Percentiles rank a stretch among this genome's conserved stretches.
phyloP scores from a whole-genome alignment of 495 filamentous ascomycete species.

The Trichoderma reesei region DNA sequence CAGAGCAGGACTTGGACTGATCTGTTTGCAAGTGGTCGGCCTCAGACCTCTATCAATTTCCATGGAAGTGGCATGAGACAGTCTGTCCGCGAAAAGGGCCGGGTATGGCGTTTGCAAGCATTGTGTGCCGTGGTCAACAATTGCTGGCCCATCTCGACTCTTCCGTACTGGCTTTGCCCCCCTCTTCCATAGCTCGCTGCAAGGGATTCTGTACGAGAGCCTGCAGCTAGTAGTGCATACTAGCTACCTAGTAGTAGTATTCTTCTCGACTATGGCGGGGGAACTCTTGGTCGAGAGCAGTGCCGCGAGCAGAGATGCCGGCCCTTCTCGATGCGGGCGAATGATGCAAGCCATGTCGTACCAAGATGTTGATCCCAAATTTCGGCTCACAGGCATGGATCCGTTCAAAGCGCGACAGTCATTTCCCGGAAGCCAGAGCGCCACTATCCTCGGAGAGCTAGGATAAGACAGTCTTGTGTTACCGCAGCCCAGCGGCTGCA shows the following conservation, averaged over 20 bases:
- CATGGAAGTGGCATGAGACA: background rate
- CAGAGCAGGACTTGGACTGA: background rate
- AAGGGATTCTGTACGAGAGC: background rate
- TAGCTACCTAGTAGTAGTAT: background rate
- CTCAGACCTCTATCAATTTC: background rate
- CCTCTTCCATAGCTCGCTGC: background rate
- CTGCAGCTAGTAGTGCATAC: background rate
- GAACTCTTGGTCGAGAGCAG: background rate
- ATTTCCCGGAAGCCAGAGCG: background rate
- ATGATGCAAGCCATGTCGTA: background rate
- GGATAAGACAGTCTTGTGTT: background rate
- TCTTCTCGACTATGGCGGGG: background rate
- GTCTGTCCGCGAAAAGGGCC: background rate
- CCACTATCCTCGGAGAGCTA: background rate
- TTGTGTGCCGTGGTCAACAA: background rate
- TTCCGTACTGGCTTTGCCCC: background rate
- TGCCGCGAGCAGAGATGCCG: background rate
- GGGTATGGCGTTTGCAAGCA: background rate
- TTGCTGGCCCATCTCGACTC: background rate
- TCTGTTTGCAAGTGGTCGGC: background rate
- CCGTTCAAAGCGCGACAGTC: background rate
- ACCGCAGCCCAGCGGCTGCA: background rate
- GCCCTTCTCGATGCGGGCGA: background rate
- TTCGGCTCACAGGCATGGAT: background rate
- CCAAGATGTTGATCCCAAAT: background rate